phyloP scores from a whole-genome alignment of 2,329 filamentous ascomycete species.

The Neonectria ditissima region DNA sequence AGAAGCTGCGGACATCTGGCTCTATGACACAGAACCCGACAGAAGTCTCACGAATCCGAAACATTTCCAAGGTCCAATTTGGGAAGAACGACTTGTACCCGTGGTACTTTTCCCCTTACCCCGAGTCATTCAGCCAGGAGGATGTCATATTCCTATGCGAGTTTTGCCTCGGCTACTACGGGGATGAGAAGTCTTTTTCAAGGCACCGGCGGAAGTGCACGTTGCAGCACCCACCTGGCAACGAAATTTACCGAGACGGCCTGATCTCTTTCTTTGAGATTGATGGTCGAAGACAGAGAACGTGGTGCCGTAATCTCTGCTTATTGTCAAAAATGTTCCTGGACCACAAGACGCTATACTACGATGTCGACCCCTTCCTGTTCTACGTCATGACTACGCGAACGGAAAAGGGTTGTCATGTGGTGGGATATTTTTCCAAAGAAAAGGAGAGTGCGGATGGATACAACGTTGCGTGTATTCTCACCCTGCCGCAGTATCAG shows the following conservation, averaged over 20 bases:
- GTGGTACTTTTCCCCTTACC: constrained; percentile 99
- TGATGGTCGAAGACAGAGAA: constrained; percentile 91
- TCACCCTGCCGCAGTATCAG: constrained; percentile 96
- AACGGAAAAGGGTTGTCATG: constrained; percentile 89
- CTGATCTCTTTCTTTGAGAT: constrained; percentile 97
- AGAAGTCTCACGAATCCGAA: constrained; percentile 94
- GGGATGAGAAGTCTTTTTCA: constrained; percentile 82
- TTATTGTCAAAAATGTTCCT: constrained; percentile 95
- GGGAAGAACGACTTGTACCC: constrained; percentile 92
- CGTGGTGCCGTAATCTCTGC: constrained; percentile 97
- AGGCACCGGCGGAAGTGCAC: constrained; percentile 92
- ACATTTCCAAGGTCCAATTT: constrained; percentile 94
- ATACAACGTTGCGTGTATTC: constrained; percentile 98
- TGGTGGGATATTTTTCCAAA: constrained; percentile 99
- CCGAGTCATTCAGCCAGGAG: constrained; percentile 85
- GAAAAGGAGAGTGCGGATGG: constrained; percentile 97
- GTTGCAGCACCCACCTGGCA: constrained; percentile 91
- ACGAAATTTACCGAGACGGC: constrained; percentile 97
- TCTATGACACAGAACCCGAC: constrained; percentile 99
- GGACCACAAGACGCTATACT: constrained; percentile 98
- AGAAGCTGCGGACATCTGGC: constrained; percentile 92
- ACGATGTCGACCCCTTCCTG: constrained; percentile 98
- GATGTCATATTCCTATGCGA: constrained; percentile 98
- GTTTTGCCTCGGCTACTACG: constrained; percentile 94
- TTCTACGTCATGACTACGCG: constrained; percentile 98